Conservation (phyloP, 2,329 filamentous ascomycete species). For the Xylogone sp. region DNA sequence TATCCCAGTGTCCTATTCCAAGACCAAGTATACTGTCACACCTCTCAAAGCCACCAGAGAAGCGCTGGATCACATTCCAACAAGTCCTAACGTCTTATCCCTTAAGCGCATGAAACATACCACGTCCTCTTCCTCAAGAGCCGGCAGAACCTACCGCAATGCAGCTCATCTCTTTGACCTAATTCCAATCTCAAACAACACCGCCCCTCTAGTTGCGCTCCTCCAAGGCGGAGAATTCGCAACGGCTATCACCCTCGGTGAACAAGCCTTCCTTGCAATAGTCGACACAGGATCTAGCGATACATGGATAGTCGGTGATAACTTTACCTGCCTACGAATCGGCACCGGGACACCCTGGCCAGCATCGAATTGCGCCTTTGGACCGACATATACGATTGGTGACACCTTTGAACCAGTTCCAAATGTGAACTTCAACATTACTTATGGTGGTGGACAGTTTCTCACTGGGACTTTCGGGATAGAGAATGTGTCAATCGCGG, state of each 20-base stretch:
- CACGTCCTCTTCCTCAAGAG: not conserved
- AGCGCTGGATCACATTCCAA: not conserved
- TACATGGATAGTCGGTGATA: slow-evolving; percentile 36
- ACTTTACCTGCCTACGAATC: slow-evolving; percentile 32
- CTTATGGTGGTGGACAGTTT: slow-evolving; percentile 40
- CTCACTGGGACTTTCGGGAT: slow-evolving; percentile 35
- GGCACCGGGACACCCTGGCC: slow-evolving; percentile 1
- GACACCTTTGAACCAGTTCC: slow-evolving; percentile 33
- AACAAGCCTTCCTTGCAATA: slow-evolving; percentile 31
- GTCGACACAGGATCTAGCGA: slow-evolving; percentile 46
- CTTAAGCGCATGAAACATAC: not conserved
- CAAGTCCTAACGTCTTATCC: not conserved
- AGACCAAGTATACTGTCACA: not conserved
- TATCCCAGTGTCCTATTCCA: not conserved
- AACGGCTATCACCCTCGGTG: slow-evolving; percentile 24
- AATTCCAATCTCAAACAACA: not conserved
- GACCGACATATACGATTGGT: slow-evolving; percentile 10
- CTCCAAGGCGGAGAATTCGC: not conserved
- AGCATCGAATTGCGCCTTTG: slow-evolving; percentile 12
- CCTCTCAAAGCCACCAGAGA: not conserved
- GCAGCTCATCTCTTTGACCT: not conserved
- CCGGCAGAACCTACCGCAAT: not conserved
- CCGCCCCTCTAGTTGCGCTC: not conserved
- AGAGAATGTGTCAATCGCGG: slow-evolving; percentile 39
- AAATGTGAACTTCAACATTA: slow-evolving; percentile 37